Evolutionary conservation across 257 asterid species (phyloP), one percentile per base, ranked within the genome.

Genomic region (Echites panduratus): DNA sequence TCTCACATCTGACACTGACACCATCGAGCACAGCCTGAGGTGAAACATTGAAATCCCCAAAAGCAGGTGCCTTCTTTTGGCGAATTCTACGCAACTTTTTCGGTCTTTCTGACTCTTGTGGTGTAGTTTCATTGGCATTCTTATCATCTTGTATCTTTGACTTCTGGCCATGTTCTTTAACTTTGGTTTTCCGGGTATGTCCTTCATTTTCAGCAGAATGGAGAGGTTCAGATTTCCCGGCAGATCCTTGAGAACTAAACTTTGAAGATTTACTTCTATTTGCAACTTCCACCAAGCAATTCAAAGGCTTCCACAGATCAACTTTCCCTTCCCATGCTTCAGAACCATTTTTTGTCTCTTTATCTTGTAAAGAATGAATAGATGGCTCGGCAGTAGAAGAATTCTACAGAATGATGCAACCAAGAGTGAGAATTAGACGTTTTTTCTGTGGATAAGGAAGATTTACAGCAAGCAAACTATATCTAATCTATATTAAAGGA

Each of bases 211-310:
- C 92, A 77, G 63, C 85, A 74, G 88, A 77, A 76, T 76, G 82
- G 50, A 54, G 72, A 72, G 80, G 82, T 70, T 89, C 94, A 64
- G 88, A 77, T 83, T 90, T 92, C 80, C 83, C 71, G 73, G 72
- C 77, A 70, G 96, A 86, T 76, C 86, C 92, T 75, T 84, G 92
- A 53, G 76, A 69, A 69, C 85, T 64, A 67, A 85, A 80, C 79
- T 88, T 92, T 13, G 89, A 84, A 73, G 96, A 82, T 83, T 95
- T 95, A 82, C 92, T 90, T 81, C 97, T 89, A 73, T 89, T 90
- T 76, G 98, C 99, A 74, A 87, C 99, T 78, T 95, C 99, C 82
- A 95, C 99, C 82, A 95, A 87, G 85, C 96, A 89, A 79, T 87
- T 92, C 71, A 92, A 85, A 73, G 99, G 97, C 70, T 92, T 92